These are phyloP conservation scores for Didymella keratinophila DNA, from an alignment of 2,329 filamentous ascomycete species.

Conservation along the genomic window DNA sequence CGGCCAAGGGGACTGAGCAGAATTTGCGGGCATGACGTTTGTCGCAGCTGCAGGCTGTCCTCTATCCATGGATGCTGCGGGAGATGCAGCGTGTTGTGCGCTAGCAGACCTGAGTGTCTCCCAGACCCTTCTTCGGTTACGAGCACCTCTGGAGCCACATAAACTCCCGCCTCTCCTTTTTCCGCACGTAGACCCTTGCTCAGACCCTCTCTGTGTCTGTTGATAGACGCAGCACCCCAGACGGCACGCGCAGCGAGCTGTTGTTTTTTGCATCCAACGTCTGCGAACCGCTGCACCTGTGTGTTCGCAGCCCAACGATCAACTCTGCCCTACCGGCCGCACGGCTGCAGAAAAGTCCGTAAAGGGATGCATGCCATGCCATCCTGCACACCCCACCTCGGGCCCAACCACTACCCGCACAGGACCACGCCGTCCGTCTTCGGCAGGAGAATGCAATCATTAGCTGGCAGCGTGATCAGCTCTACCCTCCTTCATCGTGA, in stretches of 20 bases:
- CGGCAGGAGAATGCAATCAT: conserved; percentile 24
- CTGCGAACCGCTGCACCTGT: conserved; percentile 33
- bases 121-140: conserved; percentile 18
- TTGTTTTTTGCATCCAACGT: conserved; percentile 15
- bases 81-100: conserved; percentile 11
- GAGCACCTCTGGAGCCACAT: conserved; percentile 15
- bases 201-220: conserved; percentile 20
- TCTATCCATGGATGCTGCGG: conserved; percentile 2
- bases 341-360: conserved; percentile 32
- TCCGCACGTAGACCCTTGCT: conserved; percentile 30
- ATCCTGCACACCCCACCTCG: conserved; percentile 36
- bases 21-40: conserved; percentile 23
- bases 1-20: conserved; percentile 6
- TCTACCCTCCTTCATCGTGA: conserved; percentile 23
- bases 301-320: conserved; percentile 32
- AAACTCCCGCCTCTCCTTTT: conserved; percentile 26
- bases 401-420: conserved; percentile 23
- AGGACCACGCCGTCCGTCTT: conserved; percentile 30
- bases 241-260: conserved; percentile 9
- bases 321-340: conserved; percentile 17
- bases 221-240: conserved; percentile 18
- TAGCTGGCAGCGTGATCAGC: conserved; percentile 33
- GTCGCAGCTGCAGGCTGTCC: conserved; percentile 20
- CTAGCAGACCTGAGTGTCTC: conserved; percentile 15
- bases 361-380: conserved; percentile 33